Evolutionary conservation across 805 yeast species (phyloP), one percentile per base, ranked within the genome.

Genomic region (Wickerhamiella lipophila): DNA sequence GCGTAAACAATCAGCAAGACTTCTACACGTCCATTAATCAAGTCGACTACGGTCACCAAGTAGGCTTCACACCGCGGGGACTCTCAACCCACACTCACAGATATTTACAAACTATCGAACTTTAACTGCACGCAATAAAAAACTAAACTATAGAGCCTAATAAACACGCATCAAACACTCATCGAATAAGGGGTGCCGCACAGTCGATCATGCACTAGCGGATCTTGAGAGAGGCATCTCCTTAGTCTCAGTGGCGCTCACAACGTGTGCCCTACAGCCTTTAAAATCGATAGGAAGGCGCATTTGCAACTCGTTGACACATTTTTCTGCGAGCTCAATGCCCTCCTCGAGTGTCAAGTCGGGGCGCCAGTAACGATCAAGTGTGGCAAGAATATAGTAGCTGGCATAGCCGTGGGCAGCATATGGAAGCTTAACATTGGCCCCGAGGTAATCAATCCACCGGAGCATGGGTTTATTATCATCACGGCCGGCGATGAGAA

Each of bases 321-420:
- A 87, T 61, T 72, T 61, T 54, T 77, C 71, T 62, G 88, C 73
- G 57, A 92, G 71, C 42, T 78, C 72, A 52, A 89, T 62, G 2
- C 96, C 98, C 52, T 86, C 89, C 34, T 79, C 85, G 36, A 76
- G 65, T 6, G 75, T 69, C 79, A 88, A 76, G 57, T 79, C 88
- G 39, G 78, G 72, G 62, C 80, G 75, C 68, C 88, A 87, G 67
- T 87, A 95, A 57, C 81, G 87, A 69, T 92, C 98, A 56, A 92
- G 72, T 55, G 89, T 69, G 1, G 97, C 83, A 65, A 86, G 75
- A 27, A 95, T 79, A 65, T 92, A 92, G 67, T 89, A 92, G 1
- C 94, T 95, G n/a, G 97, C 95, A 62, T 92, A 92, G 11, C 98
- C 98, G 64, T 92, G 98, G 1, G 97, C 97, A 15, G 94, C 95